Percentiles rank a stretch among this genome's conserved stretches.
Conservation (phyloP, 73 alveolate genomes). For the Paraurostyla sp. region DNA sequence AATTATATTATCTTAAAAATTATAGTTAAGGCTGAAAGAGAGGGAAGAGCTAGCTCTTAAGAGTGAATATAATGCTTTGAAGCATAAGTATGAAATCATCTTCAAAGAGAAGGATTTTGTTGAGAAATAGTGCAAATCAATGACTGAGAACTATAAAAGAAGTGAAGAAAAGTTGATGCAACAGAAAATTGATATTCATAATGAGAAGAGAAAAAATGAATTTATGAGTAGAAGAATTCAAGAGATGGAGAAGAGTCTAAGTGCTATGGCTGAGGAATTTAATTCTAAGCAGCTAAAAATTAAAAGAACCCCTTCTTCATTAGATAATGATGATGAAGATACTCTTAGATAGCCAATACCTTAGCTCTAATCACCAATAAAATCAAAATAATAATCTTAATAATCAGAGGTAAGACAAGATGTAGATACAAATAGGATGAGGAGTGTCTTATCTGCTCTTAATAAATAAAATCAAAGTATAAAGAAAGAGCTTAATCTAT, state of each 20-base stretch:
- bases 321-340: too few species aligned
- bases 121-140: not conserved
- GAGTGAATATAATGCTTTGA: not conserved
- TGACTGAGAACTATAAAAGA: not conserved
- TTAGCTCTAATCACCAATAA: not conserved
- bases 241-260: constrained; percentile 32
- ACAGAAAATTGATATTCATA: constrained; percentile 28
- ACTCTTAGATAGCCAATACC: not conserved
- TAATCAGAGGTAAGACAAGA: not conserved
- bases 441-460: constrained; percentile 15
- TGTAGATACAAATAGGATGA: constrained; percentile 28
- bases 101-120: not conserved
- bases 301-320: too few species aligned
- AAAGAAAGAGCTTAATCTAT: constrained; percentile 30
- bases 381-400: not conserved
- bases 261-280: constrained; percentile 36
- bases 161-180: constrained; percentile 2
- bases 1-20: not conserved
- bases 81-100: constrained; percentile 25
- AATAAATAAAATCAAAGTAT: constrained; percentile 34
- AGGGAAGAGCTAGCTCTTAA: constrained; percentile 41
- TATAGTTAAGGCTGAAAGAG: constrained; percentile 48
- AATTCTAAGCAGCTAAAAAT: not conserved
- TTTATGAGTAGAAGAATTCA: constrained; percentile 29
- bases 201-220: constrained; percentile 47